phyloP scores from a whole-genome alignment of 73 alveolate species.

The Paramecium biaurelia region DNA sequence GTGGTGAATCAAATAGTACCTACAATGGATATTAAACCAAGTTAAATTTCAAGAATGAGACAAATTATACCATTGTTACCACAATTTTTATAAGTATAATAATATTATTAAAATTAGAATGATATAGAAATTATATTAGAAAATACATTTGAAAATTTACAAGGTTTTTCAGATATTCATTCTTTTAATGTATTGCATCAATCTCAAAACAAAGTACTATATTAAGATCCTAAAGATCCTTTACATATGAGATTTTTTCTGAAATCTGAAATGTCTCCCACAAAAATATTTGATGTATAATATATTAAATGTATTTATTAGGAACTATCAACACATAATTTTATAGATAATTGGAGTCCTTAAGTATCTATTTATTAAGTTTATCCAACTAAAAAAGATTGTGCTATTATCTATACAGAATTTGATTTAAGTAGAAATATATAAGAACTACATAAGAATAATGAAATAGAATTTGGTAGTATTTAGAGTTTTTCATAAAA shows the following conservation, averaged over 20 bases:
- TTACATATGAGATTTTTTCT: conserved; percentile 11
- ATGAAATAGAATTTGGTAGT: neutral
- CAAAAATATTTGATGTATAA: conserved; percentile 1
- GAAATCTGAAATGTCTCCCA: neutral
- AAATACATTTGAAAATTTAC: neutral
- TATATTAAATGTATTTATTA: too few relatives aligned
- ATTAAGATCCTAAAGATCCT: neutral
- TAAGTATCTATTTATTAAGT: neutral
- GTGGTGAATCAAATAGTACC: neutral
- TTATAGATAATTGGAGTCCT: conserved; percentile 28
- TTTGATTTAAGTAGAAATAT: neutral
- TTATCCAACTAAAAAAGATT: conserved; percentile 28
- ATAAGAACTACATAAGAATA: neutral
- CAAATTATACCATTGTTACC: neutral
- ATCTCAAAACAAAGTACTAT: neutral
- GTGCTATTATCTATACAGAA: neutral
- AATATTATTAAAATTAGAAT: neutral
- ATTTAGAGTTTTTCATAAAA: neutral
- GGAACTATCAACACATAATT: neutral
- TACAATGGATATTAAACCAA: neutral
- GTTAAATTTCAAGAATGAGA: neutral
- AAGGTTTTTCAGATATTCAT: neutral
- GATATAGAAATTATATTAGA: conserved; percentile 18
- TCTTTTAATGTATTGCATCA: neutral
- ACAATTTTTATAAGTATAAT: neutral